Evolutionary conservation across 306 rosid genomes (phyloP), one percentile per base, ranked within the genome.

Genomic region (Trichosanthes truncata): DNA sequence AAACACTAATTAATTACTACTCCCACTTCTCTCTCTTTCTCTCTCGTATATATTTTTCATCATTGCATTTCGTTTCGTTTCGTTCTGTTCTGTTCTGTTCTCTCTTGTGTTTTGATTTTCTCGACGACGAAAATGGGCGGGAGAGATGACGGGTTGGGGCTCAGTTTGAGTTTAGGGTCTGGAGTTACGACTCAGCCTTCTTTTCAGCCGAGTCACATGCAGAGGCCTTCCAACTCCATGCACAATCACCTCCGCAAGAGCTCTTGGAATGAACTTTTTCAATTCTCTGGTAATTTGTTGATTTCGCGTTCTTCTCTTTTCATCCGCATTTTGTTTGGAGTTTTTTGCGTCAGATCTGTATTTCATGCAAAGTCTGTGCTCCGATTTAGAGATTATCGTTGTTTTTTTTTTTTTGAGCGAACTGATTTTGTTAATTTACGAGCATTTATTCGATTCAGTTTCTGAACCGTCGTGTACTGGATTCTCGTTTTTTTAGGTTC

Each of bases 141-240:
- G 53, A 89, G 87, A 67, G 87, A 87, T 49, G 92, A 88, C 33
- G 93, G 69, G 10, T 76, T 93, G 81, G 84, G 86, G 1, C 87
- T 92, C 84, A 80, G 87, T 26, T 83, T 90, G 88, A 81, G 91
- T 52, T 84, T 91, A 72, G 85, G 93, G 3, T 79, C 13, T 60
- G 89, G 87, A 78, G 76, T 88, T 23, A 73, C 71, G 17, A 57
- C 57, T 45, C 80, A 72, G 18, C 63, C 83, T 36, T 80, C 92
- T 82, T 82, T 62, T 48, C 74, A 63, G 81, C 74, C 56, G 9
- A 33, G 46, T 85, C 86, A 73, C 86, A 81, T 87, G 82, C 90
- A 84, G 13, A 89, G 79, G 21, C 84, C 92, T 76, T 80, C 89
- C 18, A 82, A 73, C 33, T 49, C 80, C 15, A 23, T 87, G 82